Evolutionary conservation across 495 filamentous ascomycete genomes (phyloP).

Genomic region (Hypoxylon rickii): DNA sequence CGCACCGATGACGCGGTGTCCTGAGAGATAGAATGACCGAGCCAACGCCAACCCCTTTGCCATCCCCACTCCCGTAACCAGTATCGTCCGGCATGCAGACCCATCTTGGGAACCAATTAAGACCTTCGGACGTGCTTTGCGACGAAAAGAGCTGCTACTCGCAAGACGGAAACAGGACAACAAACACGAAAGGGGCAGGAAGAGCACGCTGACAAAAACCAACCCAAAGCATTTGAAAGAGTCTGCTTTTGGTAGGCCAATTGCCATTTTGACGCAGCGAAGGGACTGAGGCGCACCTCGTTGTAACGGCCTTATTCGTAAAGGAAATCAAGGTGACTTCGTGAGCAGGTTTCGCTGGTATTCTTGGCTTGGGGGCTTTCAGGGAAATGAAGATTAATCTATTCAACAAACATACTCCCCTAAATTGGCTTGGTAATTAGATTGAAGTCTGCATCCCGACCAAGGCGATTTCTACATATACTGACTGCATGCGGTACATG

Average conservation of each 20-base stretch:
- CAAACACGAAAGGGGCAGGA: conserved; percentile 49
- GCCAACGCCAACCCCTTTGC: conserved; percentile 68
- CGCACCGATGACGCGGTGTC: conserved; percentile 74
- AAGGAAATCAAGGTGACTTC: too few relatives aligned
- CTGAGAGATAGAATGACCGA: conserved; percentile 66
- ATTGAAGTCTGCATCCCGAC: too few relatives aligned
- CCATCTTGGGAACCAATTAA: neutral
- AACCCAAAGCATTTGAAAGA: conserved; percentile 54
- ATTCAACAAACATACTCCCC: too few relatives aligned
- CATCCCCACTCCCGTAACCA: conserved; percentile 75
- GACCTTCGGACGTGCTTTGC: neutral
- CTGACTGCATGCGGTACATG: too few relatives aligned
- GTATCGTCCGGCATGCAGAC: conserved; percentile 63
- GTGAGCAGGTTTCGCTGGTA: too few relatives aligned
- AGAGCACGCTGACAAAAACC: conserved; percentile 53
- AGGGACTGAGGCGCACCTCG: too few relatives aligned
- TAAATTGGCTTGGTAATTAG: too few relatives aligned
- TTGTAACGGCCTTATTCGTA: too few relatives aligned
- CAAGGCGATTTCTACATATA: too few relatives aligned
- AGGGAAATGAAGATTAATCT: too few relatives aligned
- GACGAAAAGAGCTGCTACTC: neutral
- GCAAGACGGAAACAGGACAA: conserved; percentile 1
- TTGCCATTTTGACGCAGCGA: too few relatives aligned
- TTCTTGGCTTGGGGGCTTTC: too few relatives aligned
- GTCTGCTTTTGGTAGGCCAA: conserved; percentile 31